Evolutionary conservation across 768 basidiomycete species (phyloP).

Genomic region (Russula earlei): DNA sequence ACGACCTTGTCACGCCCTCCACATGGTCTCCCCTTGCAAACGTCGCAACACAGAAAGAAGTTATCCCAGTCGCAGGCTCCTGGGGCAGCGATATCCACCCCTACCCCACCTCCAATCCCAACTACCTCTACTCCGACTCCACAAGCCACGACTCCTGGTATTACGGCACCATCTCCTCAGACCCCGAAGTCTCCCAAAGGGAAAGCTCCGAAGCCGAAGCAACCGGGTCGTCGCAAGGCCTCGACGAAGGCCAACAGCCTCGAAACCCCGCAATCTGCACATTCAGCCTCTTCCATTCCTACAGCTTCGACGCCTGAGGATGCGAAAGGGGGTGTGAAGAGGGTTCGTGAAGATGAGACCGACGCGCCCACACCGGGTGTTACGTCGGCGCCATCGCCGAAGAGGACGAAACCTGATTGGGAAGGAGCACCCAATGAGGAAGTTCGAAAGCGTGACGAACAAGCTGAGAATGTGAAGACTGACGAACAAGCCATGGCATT

Average conservation of each 20-base stretch:
- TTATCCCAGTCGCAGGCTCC: conserved; percentile 1
- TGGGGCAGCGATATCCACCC: conserved; percentile 2
- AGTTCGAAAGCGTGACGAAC: conserved; percentile 25
- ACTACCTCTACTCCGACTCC: conserved; percentile 15
- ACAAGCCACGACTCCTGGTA: conserved; percentile 15
- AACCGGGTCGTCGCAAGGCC: conserved; percentile 24
- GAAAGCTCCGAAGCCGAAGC: conserved; percentile 43
- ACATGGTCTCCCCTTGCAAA: not conserved
- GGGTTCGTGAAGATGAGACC: conserved; percentile 44
- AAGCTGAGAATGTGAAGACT: conserved; percentile 38
- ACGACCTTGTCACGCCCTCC: not conserved
- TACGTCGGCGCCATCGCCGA: conserved; percentile 56
- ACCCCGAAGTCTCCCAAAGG: conserved; percentile 59
- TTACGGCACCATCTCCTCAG: conserved; percentile 17
- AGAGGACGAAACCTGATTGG: conserved; percentile 65
- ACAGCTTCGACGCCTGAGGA: conserved; percentile 18
- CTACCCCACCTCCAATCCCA: conserved; percentile 9
- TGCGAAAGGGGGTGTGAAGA: conserved; percentile 29
- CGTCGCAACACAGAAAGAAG: conserved; percentile 16
- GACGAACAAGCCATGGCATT: conserved; percentile 57
- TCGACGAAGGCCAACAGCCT: conserved; percentile 22
- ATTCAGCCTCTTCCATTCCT: not conserved
- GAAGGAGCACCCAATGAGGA: conserved; percentile 45
- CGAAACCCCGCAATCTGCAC: conserved; percentile 18
- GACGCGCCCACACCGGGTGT: conserved; percentile 3